These are phyloP conservation scores for Agrostemma githago DNA, from an alignment of 148 eudicot species.

Conservation along the genomic window DNA sequence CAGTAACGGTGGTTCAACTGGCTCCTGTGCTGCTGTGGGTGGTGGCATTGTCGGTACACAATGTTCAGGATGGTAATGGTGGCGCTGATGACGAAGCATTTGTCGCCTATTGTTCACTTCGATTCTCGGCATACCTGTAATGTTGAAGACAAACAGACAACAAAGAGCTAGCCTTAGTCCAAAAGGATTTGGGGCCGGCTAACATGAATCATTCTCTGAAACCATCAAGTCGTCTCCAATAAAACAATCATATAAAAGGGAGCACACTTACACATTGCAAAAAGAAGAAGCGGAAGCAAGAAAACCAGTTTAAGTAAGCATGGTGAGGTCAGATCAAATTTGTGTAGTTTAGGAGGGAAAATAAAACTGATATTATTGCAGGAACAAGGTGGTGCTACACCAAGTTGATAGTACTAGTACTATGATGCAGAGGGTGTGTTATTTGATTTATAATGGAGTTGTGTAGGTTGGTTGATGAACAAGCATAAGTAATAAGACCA, in stretches of 20 bases:
- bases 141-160: background rate
- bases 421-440: background rate
- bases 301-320: slow-evolving; percentile 5
- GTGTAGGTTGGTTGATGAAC: too few relatives aligned
- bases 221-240: too few relatives aligned
- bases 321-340: background rate
- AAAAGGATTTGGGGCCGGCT: too few relatives aligned
- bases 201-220: too few relatives aligned
- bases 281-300: background rate
- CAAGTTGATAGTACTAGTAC: too few relatives aligned
- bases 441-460: background rate
- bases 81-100: background rate
- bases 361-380: too few relatives aligned
- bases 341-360: too few relatives aligned
- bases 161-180: too few relatives aligned
- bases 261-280: slow-evolving; percentile 6
- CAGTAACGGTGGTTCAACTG: background rate
- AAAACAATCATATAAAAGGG: background rate
- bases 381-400: too few relatives aligned
- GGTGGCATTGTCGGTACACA: background rate
- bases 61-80: background rate
- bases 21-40: background rate
- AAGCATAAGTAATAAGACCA: background rate
- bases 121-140: slow-evolving; percentile 7
- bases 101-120: slow-evolving; percentile 10